These are phyloP conservation scores for Trypanosoma platydactyli DNA, from an alignment of 208 protist species.

Conservation along the genomic window DNA sequence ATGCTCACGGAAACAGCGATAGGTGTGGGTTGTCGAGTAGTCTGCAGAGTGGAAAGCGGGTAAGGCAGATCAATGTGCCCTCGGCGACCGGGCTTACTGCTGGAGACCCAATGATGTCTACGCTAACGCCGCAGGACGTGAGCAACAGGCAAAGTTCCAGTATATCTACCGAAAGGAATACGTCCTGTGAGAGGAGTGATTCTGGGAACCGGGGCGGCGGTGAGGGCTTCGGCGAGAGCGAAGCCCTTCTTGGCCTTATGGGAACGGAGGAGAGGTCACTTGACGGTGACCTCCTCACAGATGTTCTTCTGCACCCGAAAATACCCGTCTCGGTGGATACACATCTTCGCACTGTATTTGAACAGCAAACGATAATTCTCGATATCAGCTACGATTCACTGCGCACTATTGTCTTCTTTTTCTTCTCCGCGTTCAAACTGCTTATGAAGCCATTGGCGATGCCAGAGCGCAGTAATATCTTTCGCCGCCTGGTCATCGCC, in stretches of 20 bases:
- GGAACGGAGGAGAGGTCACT: background rate
- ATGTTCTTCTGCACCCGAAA: slow-evolving; percentile 41
- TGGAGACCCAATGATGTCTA: too few relatives aligned
- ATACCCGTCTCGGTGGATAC: slow-evolving; percentile 49
- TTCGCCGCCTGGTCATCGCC: slow-evolving; percentile 52
- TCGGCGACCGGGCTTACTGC: too few relatives aligned
- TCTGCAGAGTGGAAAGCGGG: too few relatives aligned
- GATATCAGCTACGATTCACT: slow-evolving; percentile 77
- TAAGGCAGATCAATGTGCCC: too few relatives aligned
- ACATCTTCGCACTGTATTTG: slow-evolving; percentile 60
- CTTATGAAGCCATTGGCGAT: slow-evolving; percentile 70
- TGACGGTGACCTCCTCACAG: slow-evolving; percentile 41
- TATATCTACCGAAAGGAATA: too few relatives aligned
- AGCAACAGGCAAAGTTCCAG: too few relatives aligned
- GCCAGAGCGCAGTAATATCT: slow-evolving; percentile 74
- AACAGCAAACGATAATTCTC: slow-evolving; percentile 54
- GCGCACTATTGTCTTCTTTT: slow-evolving; percentile 72
- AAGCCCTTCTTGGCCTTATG: too few relatives aligned
- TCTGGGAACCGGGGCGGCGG: too few relatives aligned
- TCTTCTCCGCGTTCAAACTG: slow-evolving; percentile 73
- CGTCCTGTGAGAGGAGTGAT: too few relatives aligned
- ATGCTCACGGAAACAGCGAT: background rate
- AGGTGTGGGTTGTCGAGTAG: background rate
- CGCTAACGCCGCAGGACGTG: too few relatives aligned
- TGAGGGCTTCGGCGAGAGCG: too few relatives aligned